Evolutionary conservation across 1,284 basidiomycete species (phyloP), one percentile per base, ranked within the genome.

Genomic region (Trametes sp.): DNA sequence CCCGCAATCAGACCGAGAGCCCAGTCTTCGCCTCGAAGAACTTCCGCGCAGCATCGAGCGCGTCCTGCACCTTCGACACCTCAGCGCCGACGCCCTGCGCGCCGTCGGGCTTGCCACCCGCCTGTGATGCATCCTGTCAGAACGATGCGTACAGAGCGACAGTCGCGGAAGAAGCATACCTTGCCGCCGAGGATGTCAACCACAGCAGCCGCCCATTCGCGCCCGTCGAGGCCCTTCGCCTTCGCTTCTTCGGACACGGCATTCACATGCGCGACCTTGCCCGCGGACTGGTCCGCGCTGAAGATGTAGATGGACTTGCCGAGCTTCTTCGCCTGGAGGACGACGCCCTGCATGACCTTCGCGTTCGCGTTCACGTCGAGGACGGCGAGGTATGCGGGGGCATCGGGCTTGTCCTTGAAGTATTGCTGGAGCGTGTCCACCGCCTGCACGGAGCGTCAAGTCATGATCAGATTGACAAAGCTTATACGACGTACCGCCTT

Each of bases 251-350:
- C 83, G 0, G 96, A 88, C 49, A 98, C 84, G 72, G 84, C 90
- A 78, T 98, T 98, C 61, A 90, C 89, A 75, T 98, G 96, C 1
- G 91, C 88, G 62, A 98, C 89, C 77, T 94, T 97, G 64, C 83
- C 84, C 35, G 81, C 82, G 63, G 86, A 85, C 1, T 72, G 59
- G 70, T 97, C 93, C 21, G 87, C 81, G 72, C 90, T 94, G 82
- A 99, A 94, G 26, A 98, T 86, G 78, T 98, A 99, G 24, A 93
- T 84, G 4, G 93, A 86, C 78, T 96, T 98, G 59, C 82, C 83
- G 19, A 94, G 82, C 73, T 93, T 90, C 80, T 90, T 95, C 41
- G 88, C 90, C 67, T 93, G 87, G 19, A 84, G 77, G n/a, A 92
- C 84, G 24, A 94, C 84, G 46, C 84, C 84, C 77, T 94, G 91